phyloP scores from a whole-genome alignment of 2,329 filamentous ascomycete species.

The Graphilbum ipis-grandicollis region DNA sequence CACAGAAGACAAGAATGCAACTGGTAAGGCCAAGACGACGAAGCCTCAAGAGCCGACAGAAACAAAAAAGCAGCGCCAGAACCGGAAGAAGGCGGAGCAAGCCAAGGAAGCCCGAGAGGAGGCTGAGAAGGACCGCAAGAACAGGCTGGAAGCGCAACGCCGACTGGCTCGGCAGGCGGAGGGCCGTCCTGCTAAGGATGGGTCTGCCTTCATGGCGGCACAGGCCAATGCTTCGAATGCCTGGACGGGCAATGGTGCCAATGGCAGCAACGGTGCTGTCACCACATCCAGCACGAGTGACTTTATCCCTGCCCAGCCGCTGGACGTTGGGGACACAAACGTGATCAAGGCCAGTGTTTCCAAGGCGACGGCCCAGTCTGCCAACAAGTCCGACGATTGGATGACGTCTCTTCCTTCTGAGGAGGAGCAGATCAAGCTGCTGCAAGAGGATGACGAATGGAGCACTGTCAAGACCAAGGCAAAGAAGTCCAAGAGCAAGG shows the following conservation, averaged over 20 bases:
- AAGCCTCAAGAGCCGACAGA: constrained; percentile 46
- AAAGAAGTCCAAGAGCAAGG: constrained; percentile 25
- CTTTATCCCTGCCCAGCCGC: constrained; percentile 25
- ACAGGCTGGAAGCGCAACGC: constrained; percentile 64
- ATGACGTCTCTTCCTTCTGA: constrained; percentile 37
- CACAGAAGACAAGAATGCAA: constrained; percentile 32
- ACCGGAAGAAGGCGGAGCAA: constrained; percentile 72
- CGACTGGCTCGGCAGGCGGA: constrained; percentile 67
- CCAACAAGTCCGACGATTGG: constrained; percentile 24
- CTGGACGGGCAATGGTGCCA: constrained; percentile 18
- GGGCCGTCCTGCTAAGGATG: constrained; percentile 69
- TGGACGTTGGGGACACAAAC: constrained; percentile 37
- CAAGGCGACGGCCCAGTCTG: constrained; percentile 15
- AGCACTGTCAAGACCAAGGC: constrained; percentile 35
- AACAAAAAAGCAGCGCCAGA: constrained; percentile 92
- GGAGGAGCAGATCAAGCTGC: constrained; percentile 43
- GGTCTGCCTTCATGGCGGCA: constrained; percentile 38
- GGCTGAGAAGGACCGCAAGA: constrained; percentile 62
- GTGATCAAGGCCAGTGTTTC: constrained; percentile 5
- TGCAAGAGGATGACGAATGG: constrained; percentile 38
- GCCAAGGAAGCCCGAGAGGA: constrained; percentile 59
- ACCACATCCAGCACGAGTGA: constrained; percentile 18
- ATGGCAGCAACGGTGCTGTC: no score
- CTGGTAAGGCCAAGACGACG: constrained; percentile 45
- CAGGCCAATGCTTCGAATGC: constrained; percentile 18